Base-by-base conservation (phyloP, 2,329 filamentous ascomycete species). In the Alternaria incomplexa region DNA sequence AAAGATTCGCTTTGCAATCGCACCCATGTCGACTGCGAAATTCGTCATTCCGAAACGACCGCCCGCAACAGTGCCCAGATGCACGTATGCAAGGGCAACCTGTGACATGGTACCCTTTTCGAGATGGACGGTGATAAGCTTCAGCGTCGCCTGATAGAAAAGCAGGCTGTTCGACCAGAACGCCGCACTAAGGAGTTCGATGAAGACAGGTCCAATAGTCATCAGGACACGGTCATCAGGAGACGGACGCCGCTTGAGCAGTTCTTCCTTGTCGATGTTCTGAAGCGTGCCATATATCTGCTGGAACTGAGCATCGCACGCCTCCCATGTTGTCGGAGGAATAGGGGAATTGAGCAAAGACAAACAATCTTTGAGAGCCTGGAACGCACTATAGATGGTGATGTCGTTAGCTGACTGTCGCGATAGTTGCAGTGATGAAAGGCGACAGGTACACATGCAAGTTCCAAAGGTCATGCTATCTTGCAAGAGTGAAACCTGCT, bases 251-350 rank as follows among this genome's bases (percentile, higher is more conserved):
- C 73, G 65, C 32, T 72, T 67, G 2, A 81, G 61, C 11, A 81
- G 44, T 25, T 79, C 66, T 88, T 89, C 79, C 86, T 86, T 45
- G 82, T 85, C 73, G 91, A 81, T 62, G 5, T 63, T 69, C 46
- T 80, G 73, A 11, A 82, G 65, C 10, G 55, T 51, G 61, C 73
- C 40, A 68, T 71, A 69, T 67, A 79, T 22, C 56, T 85, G 83
- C 68, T 89, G 85, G 71, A 96, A 97, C 57, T 90, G 88, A 17
- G 82, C 81, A 74, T 97, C 94, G 72, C 93, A 96, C 69, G 91
- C 88, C 69, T 94, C 89, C 76, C 89, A 93, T 2, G 90, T 90
- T 3, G 88, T 83, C 2, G 89, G 84, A 32, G 90, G 87, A 12
- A 96, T 82, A 2, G 86, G 79, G 15, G 94, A 85, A 4, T 88